phyloP scores from a whole-genome alignment of 805 yeast genomes.

The Candida nanaspora region DNA sequence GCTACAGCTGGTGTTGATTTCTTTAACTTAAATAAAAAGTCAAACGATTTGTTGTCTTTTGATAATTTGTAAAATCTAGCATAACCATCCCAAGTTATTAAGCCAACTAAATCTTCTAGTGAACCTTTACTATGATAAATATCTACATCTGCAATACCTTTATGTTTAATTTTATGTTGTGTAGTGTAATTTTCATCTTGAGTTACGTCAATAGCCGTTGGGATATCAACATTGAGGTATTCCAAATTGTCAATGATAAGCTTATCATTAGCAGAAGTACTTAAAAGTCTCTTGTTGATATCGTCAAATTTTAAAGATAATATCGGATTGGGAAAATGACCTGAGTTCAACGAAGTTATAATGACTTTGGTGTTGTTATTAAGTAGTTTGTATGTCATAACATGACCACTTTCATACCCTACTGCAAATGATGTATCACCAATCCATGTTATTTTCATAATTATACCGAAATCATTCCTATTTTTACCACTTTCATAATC shows the following conservation, averaged over 20 bases:
- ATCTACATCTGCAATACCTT: slow-evolving; percentile 28
- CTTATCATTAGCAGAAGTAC: slow-evolving; percentile 44
- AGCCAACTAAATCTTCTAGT: slow-evolving; percentile 17
- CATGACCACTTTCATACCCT: slow-evolving; percentile 75
- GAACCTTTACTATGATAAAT: slow-evolving; percentile 10
- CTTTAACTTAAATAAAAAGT: slow-evolving; percentile 18
- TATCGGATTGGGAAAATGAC: slow-evolving; percentile 50
- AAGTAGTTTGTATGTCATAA: slow-evolving; percentile 24
- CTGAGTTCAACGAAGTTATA: slow-evolving; percentile 14
- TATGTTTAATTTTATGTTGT: slow-evolving; percentile 23
- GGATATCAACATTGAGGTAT: background rate
- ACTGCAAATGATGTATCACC: slow-evolving; percentile 28
- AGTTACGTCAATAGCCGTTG: slow-evolving; percentile 3
- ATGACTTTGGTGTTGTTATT: slow-evolving; percentile 11
- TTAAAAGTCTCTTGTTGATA: slow-evolving; percentile 20
- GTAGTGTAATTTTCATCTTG: slow-evolving; percentile 2
- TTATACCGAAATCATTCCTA: slow-evolving; percentile 48
- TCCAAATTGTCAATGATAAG: slow-evolving; percentile 23
- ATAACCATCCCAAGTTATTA: slow-evolving; percentile 48
- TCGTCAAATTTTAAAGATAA: slow-evolving; percentile 32
- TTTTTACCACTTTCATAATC: slow-evolving; percentile 10
- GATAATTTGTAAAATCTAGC: slow-evolving; percentile 26
- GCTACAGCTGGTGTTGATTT: slow-evolving; percentile 19
- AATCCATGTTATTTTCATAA: slow-evolving; percentile 49
- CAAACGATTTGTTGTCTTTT: slow-evolving; percentile 5